Evolutionary conservation across 441 rosid species (phyloP).

Genomic region (Croton laevigatus): DNA sequence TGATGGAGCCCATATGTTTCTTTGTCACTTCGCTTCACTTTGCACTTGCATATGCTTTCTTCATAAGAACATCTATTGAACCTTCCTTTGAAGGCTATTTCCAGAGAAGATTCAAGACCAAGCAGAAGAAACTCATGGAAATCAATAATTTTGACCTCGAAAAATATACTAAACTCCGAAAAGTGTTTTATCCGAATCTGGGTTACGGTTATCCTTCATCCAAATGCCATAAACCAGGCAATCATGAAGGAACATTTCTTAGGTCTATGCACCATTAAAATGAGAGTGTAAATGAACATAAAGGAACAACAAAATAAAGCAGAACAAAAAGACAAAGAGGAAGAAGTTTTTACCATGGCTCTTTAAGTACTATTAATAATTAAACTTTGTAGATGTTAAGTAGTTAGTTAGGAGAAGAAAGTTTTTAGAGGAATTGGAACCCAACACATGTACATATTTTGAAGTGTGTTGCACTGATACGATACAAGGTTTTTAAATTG

Average conservation of each 20-base stretch:
- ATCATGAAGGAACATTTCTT: neutral
- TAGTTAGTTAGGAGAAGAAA: too few species aligned
- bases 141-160: constrained; percentile 40
- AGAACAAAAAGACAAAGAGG: too few species aligned
- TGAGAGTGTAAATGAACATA: neutral
- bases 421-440: neutral
- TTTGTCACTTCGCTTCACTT: constrained; percentile 70
- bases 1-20: constrained; percentile 97
- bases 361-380: too few species aligned
- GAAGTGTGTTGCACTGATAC: too few species aligned
- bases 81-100: constrained; percentile 89
- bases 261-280: neutral
- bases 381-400: too few species aligned
- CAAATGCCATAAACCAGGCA: neutral
- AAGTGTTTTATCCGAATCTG: constrained; percentile 20
- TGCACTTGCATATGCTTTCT: constrained; percentile 63
- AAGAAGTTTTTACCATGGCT: too few species aligned
- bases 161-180: constrained; percentile 56
- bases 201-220: neutral
- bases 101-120: constrained; percentile 58
- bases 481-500: too few species aligned
- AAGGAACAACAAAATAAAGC: too few species aligned
- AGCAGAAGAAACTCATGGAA: constrained; percentile 55
- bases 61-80: constrained; percentile 73
- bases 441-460: neutral